Percentiles rank a stretch among this genome's conserved stretches.
Evolutionary conservation across 2,329 filamentous ascomycete genomes (phyloP).

Genomic region (Sporothrix brasiliensis): DNA sequence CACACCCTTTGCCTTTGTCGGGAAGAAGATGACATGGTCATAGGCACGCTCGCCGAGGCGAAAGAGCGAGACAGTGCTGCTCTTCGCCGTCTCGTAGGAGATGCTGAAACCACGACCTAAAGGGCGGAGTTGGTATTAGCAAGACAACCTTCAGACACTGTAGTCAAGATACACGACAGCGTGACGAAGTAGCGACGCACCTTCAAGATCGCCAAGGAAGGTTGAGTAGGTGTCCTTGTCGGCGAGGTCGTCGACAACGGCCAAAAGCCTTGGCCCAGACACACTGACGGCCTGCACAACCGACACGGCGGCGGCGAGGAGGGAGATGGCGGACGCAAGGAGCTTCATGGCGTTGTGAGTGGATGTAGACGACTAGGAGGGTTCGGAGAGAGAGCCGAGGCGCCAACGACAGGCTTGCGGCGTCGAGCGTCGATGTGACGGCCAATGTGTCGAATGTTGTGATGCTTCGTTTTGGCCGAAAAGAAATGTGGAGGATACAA

Average conservation of each 20-base stretch:
- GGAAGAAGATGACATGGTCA: slow-evolving; percentile 88
- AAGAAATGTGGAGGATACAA: slow-evolving; percentile 1
- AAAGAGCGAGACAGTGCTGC: slow-evolving; percentile 75
- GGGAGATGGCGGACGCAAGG: slow-evolving; percentile 64
- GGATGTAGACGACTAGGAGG: slow-evolving; percentile 35
- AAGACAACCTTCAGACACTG: neutral
- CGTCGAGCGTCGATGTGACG: neutral
- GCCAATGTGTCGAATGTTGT: neutral
- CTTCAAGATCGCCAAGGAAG: slow-evolving; percentile 73
- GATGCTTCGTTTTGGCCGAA: slow-evolving; percentile 7
- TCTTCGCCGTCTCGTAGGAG: slow-evolving; percentile 81
- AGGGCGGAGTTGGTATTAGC: slow-evolving; percentile 13
- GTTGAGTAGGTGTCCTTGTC: slow-evolving; percentile 83
- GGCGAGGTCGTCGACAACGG: slow-evolving; percentile 78
- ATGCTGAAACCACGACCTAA: slow-evolving; percentile 81
- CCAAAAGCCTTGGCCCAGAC: slow-evolving; percentile 76
- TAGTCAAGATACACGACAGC: neutral
- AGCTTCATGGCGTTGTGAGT: slow-evolving; percentile 61
- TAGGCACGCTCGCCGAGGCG: slow-evolving; percentile 83
- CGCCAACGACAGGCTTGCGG: slow-evolving; percentile 9
- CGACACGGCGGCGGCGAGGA: slow-evolving; percentile 67
- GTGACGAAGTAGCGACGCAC: slow-evolving; percentile 47
- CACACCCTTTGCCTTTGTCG: slow-evolving; percentile 83
- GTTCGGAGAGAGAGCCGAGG: slow-evolving; percentile 21
- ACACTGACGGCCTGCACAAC: slow-evolving; percentile 76